A percentile compares a stretch with the other conserved stretches of the same genome.
Evolutionary conservation across 2,329 filamentous ascomycete species (phyloP).

Genomic region (Penicillium sp.): DNA sequence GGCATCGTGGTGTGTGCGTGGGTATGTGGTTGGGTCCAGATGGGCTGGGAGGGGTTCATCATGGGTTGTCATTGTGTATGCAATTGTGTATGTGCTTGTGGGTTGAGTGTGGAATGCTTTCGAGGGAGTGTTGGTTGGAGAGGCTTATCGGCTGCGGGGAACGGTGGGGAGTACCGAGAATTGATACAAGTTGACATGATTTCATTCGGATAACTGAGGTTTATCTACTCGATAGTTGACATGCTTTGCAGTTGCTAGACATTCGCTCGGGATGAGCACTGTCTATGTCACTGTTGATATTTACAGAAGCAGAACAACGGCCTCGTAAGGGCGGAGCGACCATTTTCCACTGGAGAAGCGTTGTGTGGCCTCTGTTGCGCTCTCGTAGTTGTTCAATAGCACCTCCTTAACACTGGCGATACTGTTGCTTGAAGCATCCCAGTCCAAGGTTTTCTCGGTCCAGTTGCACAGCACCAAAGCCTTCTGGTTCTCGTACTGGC

Average conservation of each 20-base stretch:
- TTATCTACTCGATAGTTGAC: background rate
- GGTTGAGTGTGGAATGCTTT: background rate
- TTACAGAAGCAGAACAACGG: slow-evolving; percentile 27
- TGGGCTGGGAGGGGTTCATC: slow-evolving; percentile 23
- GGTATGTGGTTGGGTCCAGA: slow-evolving; percentile 40
- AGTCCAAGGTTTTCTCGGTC: slow-evolving; percentile 29
- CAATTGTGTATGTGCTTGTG: background rate
- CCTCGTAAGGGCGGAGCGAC: slow-evolving; percentile 33
- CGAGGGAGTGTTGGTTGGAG: background rate
- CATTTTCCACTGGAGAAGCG: slow-evolving; percentile 26
- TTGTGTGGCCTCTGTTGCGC: slow-evolving; percentile 14
- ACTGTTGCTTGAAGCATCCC: slow-evolving; percentile 29
- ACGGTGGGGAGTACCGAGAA: background rate
- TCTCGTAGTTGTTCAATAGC: slow-evolving; percentile 32
- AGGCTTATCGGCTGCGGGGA: slow-evolving; percentile 24
- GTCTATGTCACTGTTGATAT: background rate
- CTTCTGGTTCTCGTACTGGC: slow-evolving; percentile 32
- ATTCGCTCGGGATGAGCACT: background rate
- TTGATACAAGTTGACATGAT: background rate
- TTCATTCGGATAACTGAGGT: background rate
- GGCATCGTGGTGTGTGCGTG: slow-evolving; percentile 30
- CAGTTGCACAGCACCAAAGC: slow-evolving; percentile 36
- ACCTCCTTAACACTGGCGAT: slow-evolving; percentile 26
- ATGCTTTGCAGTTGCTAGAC: background rate
- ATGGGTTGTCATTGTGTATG: slow-evolving; percentile 14